These are phyloP conservation scores for Claviceps purpurea DNA, from an alignment of 2,329 filamentous ascomycete species.

Conservation along the genomic window DNA sequence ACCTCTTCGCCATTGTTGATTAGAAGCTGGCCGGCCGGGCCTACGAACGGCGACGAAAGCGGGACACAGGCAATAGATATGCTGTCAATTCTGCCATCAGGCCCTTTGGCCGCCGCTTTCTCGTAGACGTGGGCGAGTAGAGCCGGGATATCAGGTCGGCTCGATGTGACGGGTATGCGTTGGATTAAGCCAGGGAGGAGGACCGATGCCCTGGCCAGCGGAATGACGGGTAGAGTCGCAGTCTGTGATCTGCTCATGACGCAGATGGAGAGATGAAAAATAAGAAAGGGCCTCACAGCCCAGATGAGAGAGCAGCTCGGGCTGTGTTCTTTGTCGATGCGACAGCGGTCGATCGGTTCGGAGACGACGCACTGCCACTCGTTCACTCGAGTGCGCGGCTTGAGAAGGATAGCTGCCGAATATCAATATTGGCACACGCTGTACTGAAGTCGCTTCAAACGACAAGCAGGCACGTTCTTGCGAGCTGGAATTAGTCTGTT, in stretches of 20 bases:
- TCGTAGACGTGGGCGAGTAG: conserved; percentile 78
- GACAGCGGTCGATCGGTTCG: neutral
- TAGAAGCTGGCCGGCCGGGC: conserved; percentile 60
- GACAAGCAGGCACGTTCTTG: neutral
- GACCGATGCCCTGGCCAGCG: conserved; percentile 66
- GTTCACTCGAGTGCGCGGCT: no score
- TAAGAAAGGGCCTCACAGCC: neutral
- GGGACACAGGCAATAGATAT: conserved; percentile 83
- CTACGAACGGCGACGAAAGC: conserved; percentile 61
- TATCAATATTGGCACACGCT: no score
- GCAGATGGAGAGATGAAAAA: conserved; percentile 4
- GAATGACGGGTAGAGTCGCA: conserved; percentile 58
- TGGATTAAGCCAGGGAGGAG: conserved; percentile 77
- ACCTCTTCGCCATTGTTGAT: conserved; percentile 50
- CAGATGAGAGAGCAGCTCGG: neutral
- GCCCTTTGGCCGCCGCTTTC: conserved; percentile 54
- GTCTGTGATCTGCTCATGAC: conserved; percentile 28
- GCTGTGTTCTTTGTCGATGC: neutral
- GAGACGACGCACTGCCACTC: neutral
- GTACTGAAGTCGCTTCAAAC: no score
- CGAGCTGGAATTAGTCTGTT: neutral
- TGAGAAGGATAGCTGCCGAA: no score
- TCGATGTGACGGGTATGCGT: conserved; percentile 65
- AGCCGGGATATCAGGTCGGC: conserved; percentile 77
- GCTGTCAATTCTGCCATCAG: conserved; percentile 47